phyloP scores from a whole-genome alignment of 2,329 filamentous ascomycete species.

The Hypomyces perniciosus region DNA sequence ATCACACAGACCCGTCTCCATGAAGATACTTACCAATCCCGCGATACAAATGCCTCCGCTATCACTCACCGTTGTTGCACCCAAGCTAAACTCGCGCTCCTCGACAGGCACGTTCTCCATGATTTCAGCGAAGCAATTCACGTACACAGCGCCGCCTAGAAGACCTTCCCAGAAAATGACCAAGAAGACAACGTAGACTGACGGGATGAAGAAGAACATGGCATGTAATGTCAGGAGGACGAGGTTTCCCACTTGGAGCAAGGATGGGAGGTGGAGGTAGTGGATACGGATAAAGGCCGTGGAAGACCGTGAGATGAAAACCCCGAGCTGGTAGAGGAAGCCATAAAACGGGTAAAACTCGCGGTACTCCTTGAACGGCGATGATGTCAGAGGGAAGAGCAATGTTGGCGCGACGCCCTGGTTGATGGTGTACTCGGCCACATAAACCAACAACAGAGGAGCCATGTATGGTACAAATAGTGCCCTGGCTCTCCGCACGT shows the following conservation, averaged over 20 bases:
- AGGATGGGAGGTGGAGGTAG: constrained; percentile 71
- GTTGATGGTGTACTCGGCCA: constrained; percentile 97
- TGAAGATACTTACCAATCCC: constrained; percentile 71
- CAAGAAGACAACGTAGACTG: constrained; percentile 76
- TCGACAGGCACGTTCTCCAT: constrained; percentile 70
- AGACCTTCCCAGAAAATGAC: constrained; percentile 93
- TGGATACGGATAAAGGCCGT: constrained; percentile 81
- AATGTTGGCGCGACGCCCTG: constrained; percentile 87
- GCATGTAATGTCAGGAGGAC: constrained; percentile 68
- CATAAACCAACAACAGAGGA: constrained; percentile 83
- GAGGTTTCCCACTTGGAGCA: constrained; percentile 78
- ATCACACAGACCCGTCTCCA: constrained; percentile 76
- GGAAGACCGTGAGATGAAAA: constrained; percentile 89
- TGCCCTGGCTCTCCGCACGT: constrained; percentile 58
- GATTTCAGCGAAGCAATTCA: constrained; percentile 93
- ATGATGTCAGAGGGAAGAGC: constrained; percentile 70
- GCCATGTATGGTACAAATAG: constrained; percentile 82
- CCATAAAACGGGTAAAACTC: constrained; percentile 94
- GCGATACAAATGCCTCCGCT: constrained; percentile 86
- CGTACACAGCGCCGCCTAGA: constrained; percentile 85
- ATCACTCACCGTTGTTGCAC: constrained; percentile 87
- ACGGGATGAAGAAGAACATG: constrained; percentile 74
- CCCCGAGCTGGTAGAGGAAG: constrained; percentile 89
- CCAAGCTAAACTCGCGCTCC: constrained; percentile 85
- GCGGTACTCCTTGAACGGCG: constrained; percentile 75